A percentile compares a stretch with the other conserved stretches of the same genome.
Evolutionary conservation across 108 stramenopile genomes (phyloP).

Genomic region (Nitzschia sp.): DNA sequence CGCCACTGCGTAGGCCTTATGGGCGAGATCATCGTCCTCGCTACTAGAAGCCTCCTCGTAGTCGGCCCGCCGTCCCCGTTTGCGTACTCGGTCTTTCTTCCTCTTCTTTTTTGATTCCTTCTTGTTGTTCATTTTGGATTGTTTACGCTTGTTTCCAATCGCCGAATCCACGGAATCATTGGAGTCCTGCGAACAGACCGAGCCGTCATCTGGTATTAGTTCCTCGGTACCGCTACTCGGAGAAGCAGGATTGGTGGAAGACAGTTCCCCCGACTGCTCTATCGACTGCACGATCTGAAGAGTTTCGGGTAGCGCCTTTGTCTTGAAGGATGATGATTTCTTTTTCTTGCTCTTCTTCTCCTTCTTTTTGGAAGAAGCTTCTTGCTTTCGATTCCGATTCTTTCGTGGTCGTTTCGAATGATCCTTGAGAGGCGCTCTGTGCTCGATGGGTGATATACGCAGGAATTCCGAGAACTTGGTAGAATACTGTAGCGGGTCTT

Average conservation of each 20-base stretch:
- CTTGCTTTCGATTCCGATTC: neutral
- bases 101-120: conserved; percentile 10
- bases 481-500: neutral
- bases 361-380: neutral
- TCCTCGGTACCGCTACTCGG: no score
- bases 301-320: no score
- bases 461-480: neutral
- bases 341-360: neutral
- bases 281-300: no score
- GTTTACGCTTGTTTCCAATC: neutral
- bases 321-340: no score
- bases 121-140: neutral
- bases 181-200: conserved; percentile 7
- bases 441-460: conserved; percentile 5
- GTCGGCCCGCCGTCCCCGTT: conserved; percentile 9
- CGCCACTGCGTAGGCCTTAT: neutral
- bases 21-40: neutral
- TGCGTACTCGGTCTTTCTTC: neutral
- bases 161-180: conserved; percentile 7
- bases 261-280: no score
- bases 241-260: no score
- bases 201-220: neutral
- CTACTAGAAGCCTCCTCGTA: neutral
- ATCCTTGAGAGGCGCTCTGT: conserved; percentile 13
- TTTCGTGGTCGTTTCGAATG: conserved; percentile 5